Evolutionary conservation across 1,139 yeast species (phyloP).

Genomic region (Pichia cactophila): DNA sequence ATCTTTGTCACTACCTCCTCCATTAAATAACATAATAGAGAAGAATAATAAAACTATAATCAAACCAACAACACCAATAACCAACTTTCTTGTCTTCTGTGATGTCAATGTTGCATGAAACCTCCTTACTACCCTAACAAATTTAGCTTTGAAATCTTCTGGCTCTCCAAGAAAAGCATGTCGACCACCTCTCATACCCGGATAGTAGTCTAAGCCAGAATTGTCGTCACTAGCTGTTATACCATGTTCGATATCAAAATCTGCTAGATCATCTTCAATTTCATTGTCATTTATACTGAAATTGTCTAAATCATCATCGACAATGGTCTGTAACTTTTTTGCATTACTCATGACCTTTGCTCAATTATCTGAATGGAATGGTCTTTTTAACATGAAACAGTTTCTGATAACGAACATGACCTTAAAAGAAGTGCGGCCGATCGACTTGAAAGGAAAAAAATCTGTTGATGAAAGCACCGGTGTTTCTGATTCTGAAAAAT

Average conservation of each 20-base stretch:
- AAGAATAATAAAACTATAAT: constrained; percentile 4
- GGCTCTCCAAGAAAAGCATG: constrained; percentile 10
- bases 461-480: neutral
- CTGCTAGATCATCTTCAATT: constrained; percentile 5
- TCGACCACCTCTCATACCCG: constrained; percentile 6
- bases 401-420: neutral
- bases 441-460: neutral
- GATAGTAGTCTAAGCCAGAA: constrained; percentile 13
- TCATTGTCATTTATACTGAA: constrained; percentile 2
- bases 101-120: neutral
- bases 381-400: neutral
- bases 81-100: constrained; percentile 5
- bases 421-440: neutral
- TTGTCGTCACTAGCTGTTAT: neutral
- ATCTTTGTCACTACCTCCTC: constrained; percentile 9
- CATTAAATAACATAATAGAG: constrained; percentile 9
- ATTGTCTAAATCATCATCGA: neutral
- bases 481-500: neutral
- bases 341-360: neutral
- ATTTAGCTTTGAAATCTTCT: constrained; percentile 4
- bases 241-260: constrained; percentile 1
- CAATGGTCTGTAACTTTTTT: neutral
- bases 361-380: neutral
- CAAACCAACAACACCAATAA: constrained; percentile 6
- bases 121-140: constrained; percentile 1